Conservation (phyloP, 2,329 filamentous ascomycete genomes). For the Simplicillium aogashimaense region DNA sequence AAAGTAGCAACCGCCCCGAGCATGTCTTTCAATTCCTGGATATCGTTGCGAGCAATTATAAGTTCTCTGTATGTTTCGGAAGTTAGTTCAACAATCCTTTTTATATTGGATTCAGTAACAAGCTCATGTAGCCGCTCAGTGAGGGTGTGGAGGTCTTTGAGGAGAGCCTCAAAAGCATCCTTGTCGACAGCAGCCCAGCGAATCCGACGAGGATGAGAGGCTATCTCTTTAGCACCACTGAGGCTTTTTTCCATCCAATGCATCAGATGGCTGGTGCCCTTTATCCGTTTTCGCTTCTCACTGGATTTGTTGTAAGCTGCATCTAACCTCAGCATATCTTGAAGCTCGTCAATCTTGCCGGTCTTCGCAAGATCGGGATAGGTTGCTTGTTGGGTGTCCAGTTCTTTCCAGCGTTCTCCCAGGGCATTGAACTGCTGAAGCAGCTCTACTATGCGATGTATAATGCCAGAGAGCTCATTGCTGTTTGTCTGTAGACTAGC, state of each 20-base stretch:
- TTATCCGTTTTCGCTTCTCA: not conserved
- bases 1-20: no score
- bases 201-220: not conserved
- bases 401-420: not conserved
- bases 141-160: not conserved
- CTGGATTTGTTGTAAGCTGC: not conserved
- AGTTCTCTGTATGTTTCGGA: no score
- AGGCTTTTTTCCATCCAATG: not conserved
- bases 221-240: not conserved
- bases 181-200: not conserved
- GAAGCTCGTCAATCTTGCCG: not conserved
- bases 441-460: not conserved
- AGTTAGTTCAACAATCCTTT: no score
- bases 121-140: not conserved
- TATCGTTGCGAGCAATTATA: no score
- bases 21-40: no score
- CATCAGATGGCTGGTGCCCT: not conserved
- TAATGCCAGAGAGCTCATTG: not conserved
- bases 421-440: not conserved
- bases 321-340: not conserved
- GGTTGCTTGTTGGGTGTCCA: not conserved
- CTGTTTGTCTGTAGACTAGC: not conserved
- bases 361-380: not conserved
- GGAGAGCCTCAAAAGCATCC: not conserved
- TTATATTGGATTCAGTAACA: not conserved